These are phyloP conservation scores for Phytopythium oedochilum DNA, from an alignment of 352 stramenopile species.

Conservation along the genomic window DNA sequence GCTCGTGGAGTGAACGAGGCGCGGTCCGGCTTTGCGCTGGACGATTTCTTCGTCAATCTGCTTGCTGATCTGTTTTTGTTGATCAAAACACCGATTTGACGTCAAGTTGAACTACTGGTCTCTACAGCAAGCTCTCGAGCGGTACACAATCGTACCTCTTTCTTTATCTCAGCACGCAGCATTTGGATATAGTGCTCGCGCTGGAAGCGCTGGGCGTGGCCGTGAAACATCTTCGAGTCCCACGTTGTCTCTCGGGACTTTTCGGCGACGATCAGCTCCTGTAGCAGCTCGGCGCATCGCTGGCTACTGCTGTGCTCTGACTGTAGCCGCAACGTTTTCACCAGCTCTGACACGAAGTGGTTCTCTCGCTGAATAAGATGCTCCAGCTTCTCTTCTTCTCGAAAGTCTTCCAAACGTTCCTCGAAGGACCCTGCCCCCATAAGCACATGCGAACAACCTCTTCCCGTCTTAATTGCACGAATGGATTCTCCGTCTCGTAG, in stretches of 20 bases:
- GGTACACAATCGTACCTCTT: slow-evolving; percentile 34
- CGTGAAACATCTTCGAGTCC: slow-evolving; percentile 68
- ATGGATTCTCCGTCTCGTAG: slow-evolving; percentile 5
- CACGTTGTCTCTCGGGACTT: slow-evolving; percentile 46
- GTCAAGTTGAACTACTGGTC: no score
- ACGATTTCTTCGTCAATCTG: slow-evolving; percentile 60
- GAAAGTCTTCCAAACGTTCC: slow-evolving; percentile 58
- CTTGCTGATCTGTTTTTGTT: slow-evolving; percentile 27
- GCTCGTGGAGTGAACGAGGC: background rate
- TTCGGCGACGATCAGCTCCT: slow-evolving; percentile 65
- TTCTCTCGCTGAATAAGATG: slow-evolving; percentile 47
- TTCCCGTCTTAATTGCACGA: slow-evolving; percentile 3
- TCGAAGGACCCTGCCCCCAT: slow-evolving; percentile 20
- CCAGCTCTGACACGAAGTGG: slow-evolving; percentile 64
- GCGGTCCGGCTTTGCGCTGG: slow-evolving; percentile 7
- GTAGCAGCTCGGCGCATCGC: slow-evolving; percentile 40
- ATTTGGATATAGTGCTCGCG: slow-evolving; percentile 53
- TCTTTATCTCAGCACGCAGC: slow-evolving; percentile 65
- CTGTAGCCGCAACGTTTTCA: slow-evolving; percentile 72
- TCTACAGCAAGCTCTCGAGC: background rate
- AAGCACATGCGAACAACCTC: slow-evolving; percentile 4
- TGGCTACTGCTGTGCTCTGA: slow-evolving; percentile 54
- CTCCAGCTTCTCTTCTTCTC: slow-evolving; percentile 48
- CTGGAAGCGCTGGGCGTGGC: slow-evolving; percentile 61
- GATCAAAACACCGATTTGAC: background rate